Evolutionary conservation across 2,329 filamentous ascomycete genomes (phyloP), one percentile per base, ranked within the genome.

Genomic region (Ophiostoma ulmi): DNA sequence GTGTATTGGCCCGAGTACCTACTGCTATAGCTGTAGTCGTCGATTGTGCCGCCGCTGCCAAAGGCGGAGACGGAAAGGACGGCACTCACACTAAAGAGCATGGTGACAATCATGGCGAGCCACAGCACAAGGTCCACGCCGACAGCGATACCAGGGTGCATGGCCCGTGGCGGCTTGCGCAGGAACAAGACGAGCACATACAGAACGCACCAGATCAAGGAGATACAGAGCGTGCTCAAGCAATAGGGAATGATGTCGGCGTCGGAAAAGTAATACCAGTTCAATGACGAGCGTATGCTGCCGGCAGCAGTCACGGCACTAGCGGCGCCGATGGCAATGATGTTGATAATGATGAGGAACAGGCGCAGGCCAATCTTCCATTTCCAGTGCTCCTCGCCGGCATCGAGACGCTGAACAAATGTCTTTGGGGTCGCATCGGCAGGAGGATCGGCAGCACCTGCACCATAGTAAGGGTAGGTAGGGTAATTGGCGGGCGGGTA

Each of bases 91-190:
- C 7, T 13, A 44, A 67, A 31, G 0, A 71, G 63, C 20, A 68
- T 7, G 0, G 69, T 44, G 41, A 72, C 4, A 64, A 72, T 68
- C 11, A 75, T 44, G 10, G 22, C 26, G 1, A 74, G 71, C 71
- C 72, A 74, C 35, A 74, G 69, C 14, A 74, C 14, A 13, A 74
- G 67, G 63, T 75, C 74, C 5, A 73, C 1, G 44, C 64, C 72
- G n/a, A 75, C 70, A 4, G 67, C 67, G 17, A 74, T 14, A 31
- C 72, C 73, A 11, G 73, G 73, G 58, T 74, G 73, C 5, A 69
- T 39, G 1, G 72, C 70, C 3, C 71, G 73, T 1, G 48, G 65
- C 3, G 72, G 68, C 14, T 70, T 69, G 22, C 68, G 67, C 41
- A 73, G 41, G 1, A 69, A 6, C 13, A 67, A 58, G 3, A 72